Conservation (phyloP, 1,284 basidiomycete genomes). For the Cryptococcus amylolentus region DNA sequence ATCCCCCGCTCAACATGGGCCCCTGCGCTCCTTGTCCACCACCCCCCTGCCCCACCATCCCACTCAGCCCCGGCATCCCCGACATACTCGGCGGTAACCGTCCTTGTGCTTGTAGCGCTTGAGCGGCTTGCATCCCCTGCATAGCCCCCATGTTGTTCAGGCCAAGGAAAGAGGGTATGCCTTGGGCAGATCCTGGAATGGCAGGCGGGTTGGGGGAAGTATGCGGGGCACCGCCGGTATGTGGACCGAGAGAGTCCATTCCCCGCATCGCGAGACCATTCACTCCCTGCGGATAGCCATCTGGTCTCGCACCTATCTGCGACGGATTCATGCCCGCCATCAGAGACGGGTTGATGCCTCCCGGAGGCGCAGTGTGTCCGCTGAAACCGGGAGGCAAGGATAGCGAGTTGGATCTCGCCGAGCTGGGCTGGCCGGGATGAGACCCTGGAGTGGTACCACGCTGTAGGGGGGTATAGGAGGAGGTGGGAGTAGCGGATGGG, state of each 20-base stretch:
- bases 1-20: slow-evolving; percentile 2
- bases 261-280: background rate
- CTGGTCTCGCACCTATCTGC: background rate
- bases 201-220: background rate
- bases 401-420: background rate
- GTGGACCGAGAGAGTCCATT: background rate
- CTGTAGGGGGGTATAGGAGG: background rate
- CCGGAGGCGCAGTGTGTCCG: background rate
- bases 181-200: background rate
- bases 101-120: background rate
- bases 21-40: background rate
- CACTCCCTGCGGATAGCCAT: background rate
- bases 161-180: background rate
- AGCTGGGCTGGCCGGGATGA: background rate
- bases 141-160: background rate
- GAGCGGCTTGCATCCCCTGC: background rate
- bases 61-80: background rate
- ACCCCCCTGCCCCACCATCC: background rate
- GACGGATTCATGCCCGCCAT: background rate
- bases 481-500: background rate
- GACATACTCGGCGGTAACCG: background rate
- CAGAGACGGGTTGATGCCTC: background rate
- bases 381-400: background rate
- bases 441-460: background rate
- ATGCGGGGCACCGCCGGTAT: background rate